Evolutionary conservation across 106 monocot genomes (phyloP).

Genomic region (Ottelia alismoides): DNA sequence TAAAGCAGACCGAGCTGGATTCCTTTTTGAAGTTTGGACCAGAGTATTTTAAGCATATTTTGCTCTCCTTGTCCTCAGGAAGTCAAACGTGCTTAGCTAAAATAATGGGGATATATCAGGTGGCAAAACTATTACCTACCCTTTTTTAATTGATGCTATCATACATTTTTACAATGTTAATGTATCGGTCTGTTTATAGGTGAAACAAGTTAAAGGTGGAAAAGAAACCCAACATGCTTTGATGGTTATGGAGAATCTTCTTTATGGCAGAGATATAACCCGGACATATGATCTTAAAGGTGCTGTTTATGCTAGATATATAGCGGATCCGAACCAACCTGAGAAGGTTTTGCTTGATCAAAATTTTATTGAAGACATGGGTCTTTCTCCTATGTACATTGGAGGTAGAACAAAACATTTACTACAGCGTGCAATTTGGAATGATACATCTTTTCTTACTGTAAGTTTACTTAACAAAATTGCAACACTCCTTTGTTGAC

Average conservation of each 20-base stretch:
- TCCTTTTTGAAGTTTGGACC: slow-evolving; percentile 89
- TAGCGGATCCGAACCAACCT: slow-evolving; percentile 28
- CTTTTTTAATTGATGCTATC: background rate
- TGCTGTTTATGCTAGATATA: slow-evolving; percentile 58
- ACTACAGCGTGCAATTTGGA: slow-evolving; percentile 93
- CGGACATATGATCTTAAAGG: slow-evolving; percentile 97
- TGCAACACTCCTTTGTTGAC: background rate
- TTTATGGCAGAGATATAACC: slow-evolving; percentile 58
- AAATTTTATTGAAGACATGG: slow-evolving; percentile 92
- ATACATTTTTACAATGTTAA: background rate
- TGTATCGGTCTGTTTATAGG: slow-evolving; percentile 23
- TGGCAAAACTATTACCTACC: slow-evolving; percentile 1
- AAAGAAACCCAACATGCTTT: slow-evolving; percentile 70
- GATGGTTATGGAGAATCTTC: slow-evolving; percentile 96
- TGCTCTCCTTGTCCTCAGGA: slow-evolving; percentile 41
- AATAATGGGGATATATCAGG: slow-evolving; percentile 94
- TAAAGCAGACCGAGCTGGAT: slow-evolving; percentile 82
- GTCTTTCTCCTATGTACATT: slow-evolving; percentile 65
- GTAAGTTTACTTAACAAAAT: slow-evolving; percentile 32
- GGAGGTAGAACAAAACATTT: slow-evolving; percentile 63
- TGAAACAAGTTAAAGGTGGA: slow-evolving; percentile 50
- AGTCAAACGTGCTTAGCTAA: slow-evolving; percentile 96
- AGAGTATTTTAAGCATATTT: slow-evolving; percentile 75
- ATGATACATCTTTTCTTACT: slow-evolving; percentile 90
- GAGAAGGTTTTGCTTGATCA: slow-evolving; percentile 62